Evolutionary conservation across 306 rosid genomes (phyloP).

Genomic region (Begonia fuchsioides): DNA sequence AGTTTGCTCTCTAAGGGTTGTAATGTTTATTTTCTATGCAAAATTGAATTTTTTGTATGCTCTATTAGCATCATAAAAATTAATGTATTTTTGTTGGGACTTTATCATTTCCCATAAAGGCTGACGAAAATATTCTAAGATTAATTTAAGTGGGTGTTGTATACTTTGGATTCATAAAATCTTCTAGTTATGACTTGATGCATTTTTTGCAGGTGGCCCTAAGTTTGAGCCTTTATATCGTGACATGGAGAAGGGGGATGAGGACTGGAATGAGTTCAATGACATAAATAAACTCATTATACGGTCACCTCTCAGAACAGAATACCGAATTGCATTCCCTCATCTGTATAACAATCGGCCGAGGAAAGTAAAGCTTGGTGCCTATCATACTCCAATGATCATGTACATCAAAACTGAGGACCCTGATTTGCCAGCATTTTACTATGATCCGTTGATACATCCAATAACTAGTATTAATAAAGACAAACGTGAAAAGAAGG

Average conservation of each 20-base stretch:
- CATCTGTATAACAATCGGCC: slow-evolving; percentile 99
- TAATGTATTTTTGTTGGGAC: too few species aligned
- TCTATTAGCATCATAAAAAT: too few species aligned
- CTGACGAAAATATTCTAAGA: too few species aligned
- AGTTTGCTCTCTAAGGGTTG: too few species aligned
- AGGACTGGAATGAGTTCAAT: slow-evolving; percentile 99
- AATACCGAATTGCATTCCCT: slow-evolving; percentile 93
- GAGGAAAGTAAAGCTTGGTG: slow-evolving; percentile 88
- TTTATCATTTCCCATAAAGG: too few species aligned
- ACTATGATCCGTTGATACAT: slow-evolving; percentile 94
- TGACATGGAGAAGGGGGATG: slow-evolving; percentile 99
- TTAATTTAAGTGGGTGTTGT: too few species aligned
- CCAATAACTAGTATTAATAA: slow-evolving; percentile 90
- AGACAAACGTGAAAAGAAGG: slow-evolving; percentile 81
- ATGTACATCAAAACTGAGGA: slow-evolving; percentile 96
- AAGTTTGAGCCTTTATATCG: slow-evolving; percentile 97
- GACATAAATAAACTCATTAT: slow-evolving; percentile 96
- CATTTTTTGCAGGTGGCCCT: slow-evolving; percentile 63
- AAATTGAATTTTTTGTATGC: too few species aligned
- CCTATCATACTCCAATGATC: slow-evolving; percentile 92
- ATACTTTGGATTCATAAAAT: too few species aligned
- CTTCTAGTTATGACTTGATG: too few species aligned
- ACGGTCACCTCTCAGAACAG: slow-evolving; percentile 96
- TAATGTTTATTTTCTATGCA: too few species aligned
- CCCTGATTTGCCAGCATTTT: slow-evolving; percentile 97